Conservation (phyloP, 805 yeast genomes). For the Spathaspora girioi region DNA sequence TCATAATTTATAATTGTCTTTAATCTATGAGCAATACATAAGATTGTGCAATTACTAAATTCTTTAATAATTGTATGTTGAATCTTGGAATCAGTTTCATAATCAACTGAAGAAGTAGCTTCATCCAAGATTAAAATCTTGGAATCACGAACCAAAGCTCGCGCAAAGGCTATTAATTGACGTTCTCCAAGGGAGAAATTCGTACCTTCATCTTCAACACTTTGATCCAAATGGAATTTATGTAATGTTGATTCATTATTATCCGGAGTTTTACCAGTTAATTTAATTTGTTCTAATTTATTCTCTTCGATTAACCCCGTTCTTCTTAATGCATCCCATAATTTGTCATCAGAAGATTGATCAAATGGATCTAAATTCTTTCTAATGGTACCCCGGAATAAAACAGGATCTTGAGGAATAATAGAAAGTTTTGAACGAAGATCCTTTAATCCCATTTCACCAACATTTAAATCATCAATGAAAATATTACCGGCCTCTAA, state of each 20-base stretch:
- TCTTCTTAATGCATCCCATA: constrained; percentile 60
- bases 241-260: constrained; percentile 13
- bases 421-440: constrained; percentile 59
- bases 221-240: constrained; percentile 42
- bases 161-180: constrained; percentile 74
- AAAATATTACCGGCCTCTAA: constrained; percentile 43
- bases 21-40: constrained; percentile 87
- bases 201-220: constrained; percentile 64
- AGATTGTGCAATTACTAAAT: constrained; percentile 67
- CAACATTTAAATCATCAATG: constrained; percentile 59
- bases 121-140: constrained; percentile 81
- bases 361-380: constrained; percentile 62
- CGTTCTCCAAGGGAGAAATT: constrained; percentile 77
- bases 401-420: constrained; percentile 71
- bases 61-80: constrained; percentile 71
- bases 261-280: background rate
- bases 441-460: constrained; percentile 47
- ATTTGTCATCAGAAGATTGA: constrained; percentile 43
- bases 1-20: constrained; percentile 73
- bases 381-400: constrained; percentile 57
- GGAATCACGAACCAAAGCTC: constrained; percentile 76
- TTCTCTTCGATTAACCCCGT: constrained; percentile 48
- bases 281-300: constrained; percentile 20
- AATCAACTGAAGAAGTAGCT: constrained; percentile 79
- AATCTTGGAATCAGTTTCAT: constrained; percentile 78